Evolutionary conservation across 306 rosid species (phyloP), one percentile per base, ranked within the genome.

Genomic region (Vigna unguiculata): DNA sequence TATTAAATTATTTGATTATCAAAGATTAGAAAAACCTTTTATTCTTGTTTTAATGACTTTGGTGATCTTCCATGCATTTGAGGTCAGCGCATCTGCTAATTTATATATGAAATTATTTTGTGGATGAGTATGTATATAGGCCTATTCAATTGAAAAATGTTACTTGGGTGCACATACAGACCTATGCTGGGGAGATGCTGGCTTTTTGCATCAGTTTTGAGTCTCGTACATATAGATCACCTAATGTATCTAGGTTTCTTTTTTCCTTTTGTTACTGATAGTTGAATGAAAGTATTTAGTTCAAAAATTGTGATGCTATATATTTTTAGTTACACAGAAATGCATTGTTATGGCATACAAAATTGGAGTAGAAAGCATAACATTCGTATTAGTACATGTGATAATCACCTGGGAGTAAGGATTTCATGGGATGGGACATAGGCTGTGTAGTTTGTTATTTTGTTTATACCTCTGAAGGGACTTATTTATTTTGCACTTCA

Each of bases 401-500:
- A 72, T 55, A 38, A 21, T 71, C 40, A 54, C 10, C 36, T 36
- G 40, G 16, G 32, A 32, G 19, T 15, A 51, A 6, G 49, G 52
- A 46, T 36, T 46, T 74, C 21, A 47, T 30, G 71, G n/a, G 20
- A 48, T 61, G 47, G 79, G 36, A 74, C 32, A 60, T 9, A 60
- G 22, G 57, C 34, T 38, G 10, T 62, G 57, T 63, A 38, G 68
- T 63, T 62, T 54, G n/a, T 59, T 73, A 28, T 58, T 34, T 68
- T 25, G 67, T 58, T 55, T 67, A 51, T 4, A 9, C 20, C 25
- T 84, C 36, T 84, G 38, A 19, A 63, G 61, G 55, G 54, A 53
- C 61, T 82, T 69, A 53, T 55, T 81, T 21, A 77, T 75, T 79
- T 60, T 12, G 17, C 38, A 38, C 62, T 71, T 68, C 84, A 80